Conservation (phyloP, 257 asterid genomes). For the Salvia splendens region DNA sequence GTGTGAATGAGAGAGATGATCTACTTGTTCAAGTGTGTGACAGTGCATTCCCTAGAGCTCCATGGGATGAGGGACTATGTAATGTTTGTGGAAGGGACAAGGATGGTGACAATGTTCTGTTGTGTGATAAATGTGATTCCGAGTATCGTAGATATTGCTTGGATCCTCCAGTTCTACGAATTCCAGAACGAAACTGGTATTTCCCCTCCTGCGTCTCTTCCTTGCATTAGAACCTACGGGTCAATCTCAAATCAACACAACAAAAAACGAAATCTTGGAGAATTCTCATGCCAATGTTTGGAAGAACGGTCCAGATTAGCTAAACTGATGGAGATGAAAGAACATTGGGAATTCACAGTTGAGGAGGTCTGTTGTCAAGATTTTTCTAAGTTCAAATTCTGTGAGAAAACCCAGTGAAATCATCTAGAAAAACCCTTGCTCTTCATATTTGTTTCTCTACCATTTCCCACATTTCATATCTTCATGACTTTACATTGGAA, state of each 20-base stretch:
- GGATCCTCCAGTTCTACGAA: slow-evolving; percentile 80
- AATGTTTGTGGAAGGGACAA: slow-evolving; percentile 95
- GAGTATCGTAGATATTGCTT: slow-evolving; percentile 93
- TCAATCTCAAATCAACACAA: slow-evolving; percentile 33
- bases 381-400: slow-evolving; percentile 15
- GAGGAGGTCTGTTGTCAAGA: slow-evolving; percentile 65
- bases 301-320: slow-evolving; percentile 63
- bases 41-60: slow-evolving; percentile 82
- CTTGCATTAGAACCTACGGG: slow-evolving; percentile 23
- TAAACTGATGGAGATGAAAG: slow-evolving; percentile 65
- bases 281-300: slow-evolving; percentile 44
- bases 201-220: slow-evolving; percentile 79
- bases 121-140: slow-evolving; percentile 88
- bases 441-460: too few species aligned
- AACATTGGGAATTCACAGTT: slow-evolving; percentile 74
- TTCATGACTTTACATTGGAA: too few species aligned
- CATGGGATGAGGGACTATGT: slow-evolving; percentile 98
- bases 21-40: slow-evolving; percentile 51
- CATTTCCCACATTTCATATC: too few species aligned
- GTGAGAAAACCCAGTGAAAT: neutral
- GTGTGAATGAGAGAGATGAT: slow-evolving; percentile 67
- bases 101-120: slow-evolving; percentile 82
- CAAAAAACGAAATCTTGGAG: slow-evolving; percentile 50
- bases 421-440: neutral
- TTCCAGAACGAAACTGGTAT: slow-evolving; percentile 92